phyloP scores from a whole-genome alignment of 192 early-diverging fungal genomes.

The Jimgerdemannia flammicorona region DNA sequence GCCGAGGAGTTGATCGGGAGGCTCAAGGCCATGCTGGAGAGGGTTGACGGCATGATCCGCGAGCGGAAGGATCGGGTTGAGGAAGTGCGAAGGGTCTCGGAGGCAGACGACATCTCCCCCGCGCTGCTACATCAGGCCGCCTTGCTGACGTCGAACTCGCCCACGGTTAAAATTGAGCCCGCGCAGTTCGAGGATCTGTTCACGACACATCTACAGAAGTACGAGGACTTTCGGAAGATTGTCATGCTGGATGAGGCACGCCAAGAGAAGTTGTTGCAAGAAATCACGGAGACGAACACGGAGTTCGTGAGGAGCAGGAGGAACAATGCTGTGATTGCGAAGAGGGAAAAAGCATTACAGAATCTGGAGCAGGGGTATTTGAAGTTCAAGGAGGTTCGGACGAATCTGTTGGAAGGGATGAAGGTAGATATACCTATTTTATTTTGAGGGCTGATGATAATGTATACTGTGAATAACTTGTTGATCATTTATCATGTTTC shows the following conservation, averaged over 20 bases:
- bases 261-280: constrained; percentile 60
- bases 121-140: constrained; percentile 62
- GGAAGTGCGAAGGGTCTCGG: constrained; percentile 60
- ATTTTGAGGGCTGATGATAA: too few species aligned
- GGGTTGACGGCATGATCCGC: background rate
- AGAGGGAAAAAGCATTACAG: constrained; percentile 72
- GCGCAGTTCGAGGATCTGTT: constrained; percentile 78
- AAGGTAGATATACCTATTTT: constrained; percentile 41
- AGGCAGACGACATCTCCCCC: constrained; percentile 78
- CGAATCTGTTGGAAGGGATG: constrained; percentile 73
- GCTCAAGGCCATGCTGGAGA: constrained; percentile 9
- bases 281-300: constrained; percentile 60
- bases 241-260: constrained; percentile 52
- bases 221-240: constrained; percentile 53
- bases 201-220: constrained; percentile 64
- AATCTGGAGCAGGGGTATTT: constrained; percentile 75
- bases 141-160: constrained; percentile 55
- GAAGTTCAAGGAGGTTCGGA: constrained; percentile 67
- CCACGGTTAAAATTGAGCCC: constrained; percentile 66
- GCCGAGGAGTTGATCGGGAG: constrained; percentile 12
- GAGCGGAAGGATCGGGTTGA: constrained; percentile 45
- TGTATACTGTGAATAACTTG: background rate
- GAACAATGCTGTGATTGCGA: constrained; percentile 51
- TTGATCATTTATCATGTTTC: too few species aligned
- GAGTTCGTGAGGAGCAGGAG: constrained; percentile 62